phyloP scores from a whole-genome alignment of 768 basidiomycete species.

The Boletus insuetus region DNA sequence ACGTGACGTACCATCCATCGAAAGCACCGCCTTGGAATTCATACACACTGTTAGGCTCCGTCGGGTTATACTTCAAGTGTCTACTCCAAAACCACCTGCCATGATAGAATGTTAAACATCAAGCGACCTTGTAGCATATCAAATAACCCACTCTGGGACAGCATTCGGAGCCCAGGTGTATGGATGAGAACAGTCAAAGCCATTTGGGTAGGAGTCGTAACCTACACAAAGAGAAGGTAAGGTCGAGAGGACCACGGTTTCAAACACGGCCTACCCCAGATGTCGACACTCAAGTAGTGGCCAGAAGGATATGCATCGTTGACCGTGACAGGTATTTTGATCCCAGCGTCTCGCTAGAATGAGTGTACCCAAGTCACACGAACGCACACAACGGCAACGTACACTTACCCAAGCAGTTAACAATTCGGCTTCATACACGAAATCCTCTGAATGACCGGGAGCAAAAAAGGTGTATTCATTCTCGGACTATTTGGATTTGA shows the following conservation, averaged over 20 bases:
- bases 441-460: constrained; percentile 39
- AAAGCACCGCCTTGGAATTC: constrained; percentile 45
- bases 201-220: constrained; percentile 42
- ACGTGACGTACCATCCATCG: constrained; percentile 48
- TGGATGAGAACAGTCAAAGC: constrained; percentile 53
- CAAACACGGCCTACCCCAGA: constrained; percentile 40
- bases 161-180: constrained; percentile 42
- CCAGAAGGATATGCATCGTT: constrained; percentile 48
- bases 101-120: neutral
- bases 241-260: neutral
- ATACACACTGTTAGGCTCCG: constrained; percentile 21
- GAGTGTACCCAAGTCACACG: constrained; percentile 1
- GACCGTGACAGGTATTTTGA: constrained; percentile 46
- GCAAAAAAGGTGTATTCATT: constrained; percentile 47
- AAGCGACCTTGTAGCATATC: neutral
- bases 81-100: constrained; percentile 39
- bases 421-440: constrained; percentile 43
- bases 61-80: constrained; percentile 26
- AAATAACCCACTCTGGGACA: constrained; percentile 36
- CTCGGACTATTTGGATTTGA: constrained; percentile 38
- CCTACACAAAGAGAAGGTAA: constrained; percentile 7
- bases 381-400: neutral
- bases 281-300: constrained; percentile 44
- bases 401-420: constrained; percentile 26
- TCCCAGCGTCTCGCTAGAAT: constrained; percentile 39